Conservation (phyloP, 805 yeast genomes). For the Metschnikowia dekortorum region DNA sequence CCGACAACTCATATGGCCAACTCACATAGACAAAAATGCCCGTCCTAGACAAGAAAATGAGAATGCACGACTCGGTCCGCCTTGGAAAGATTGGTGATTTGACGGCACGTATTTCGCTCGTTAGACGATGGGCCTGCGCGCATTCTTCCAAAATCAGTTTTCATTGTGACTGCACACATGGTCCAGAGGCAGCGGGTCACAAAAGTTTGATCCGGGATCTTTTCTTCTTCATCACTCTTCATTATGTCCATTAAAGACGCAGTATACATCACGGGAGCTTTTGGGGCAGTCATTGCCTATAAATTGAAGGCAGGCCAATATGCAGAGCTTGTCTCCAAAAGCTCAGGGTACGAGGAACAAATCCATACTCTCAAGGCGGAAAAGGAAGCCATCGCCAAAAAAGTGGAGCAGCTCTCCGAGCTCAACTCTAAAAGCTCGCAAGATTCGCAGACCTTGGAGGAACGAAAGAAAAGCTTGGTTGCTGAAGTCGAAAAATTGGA, state of each 20-base stretch:
- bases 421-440: constrained; percentile 1
- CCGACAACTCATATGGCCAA: too few species aligned
- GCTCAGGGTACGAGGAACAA: constrained; percentile 3
- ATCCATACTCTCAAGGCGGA: constrained; percentile 5
- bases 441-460: background rate
- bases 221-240: background rate
- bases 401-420: constrained; percentile 1
- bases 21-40: too few species aligned
- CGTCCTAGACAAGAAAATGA: background rate
- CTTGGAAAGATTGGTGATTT: background rate
- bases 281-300: constrained; percentile 8
- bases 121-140: background rate
- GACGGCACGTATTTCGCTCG: background rate
- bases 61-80: too few species aligned
- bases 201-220: background rate
- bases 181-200: background rate
- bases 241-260: constrained; percentile 7
- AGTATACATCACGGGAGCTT: constrained; percentile 4
- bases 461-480: background rate
- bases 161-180: constrained; percentile 1
- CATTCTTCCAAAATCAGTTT: background rate
- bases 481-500: background rate
- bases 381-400: constrained; percentile 4
- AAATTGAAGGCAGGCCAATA: constrained; percentile 8
- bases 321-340: constrained; percentile 1